Evolutionary conservation across 2,329 filamentous ascomycete genomes (phyloP), one percentile per base, ranked within the genome.

Genomic region (Sporothrix dimorphospora): DNA sequence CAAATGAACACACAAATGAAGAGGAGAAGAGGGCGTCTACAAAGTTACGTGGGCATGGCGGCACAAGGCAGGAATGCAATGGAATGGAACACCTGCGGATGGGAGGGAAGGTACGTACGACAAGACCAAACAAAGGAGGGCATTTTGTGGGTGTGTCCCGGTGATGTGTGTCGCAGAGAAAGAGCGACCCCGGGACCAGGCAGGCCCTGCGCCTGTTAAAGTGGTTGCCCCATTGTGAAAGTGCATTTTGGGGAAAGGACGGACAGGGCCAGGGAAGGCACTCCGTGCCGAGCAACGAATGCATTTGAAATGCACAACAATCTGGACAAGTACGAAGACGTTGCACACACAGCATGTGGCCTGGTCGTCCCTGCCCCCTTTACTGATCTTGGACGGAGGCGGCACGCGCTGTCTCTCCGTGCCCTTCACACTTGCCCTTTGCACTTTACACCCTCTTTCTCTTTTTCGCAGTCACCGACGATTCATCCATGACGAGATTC

Each of bases 101-200:
- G 61, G 16, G 61, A 47, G 16, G 42, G 40, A 47, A 66, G 61
- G 47, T 14, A 55, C 47, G 47, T 53, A 42, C 47, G 66, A 55
- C 47, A 51, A 53, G 19, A 51, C 42, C 63, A 67, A 27, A 34
- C 45, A 67, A 53, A 38, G 65, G 12, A 19, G 19, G 42, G 63
- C 24, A 19, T 53, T 67, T n/a, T 38, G 66, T 21, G 45, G 66
- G 27, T 55, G 66, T 55, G 40, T 47, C 61, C 59, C 42, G 40
- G 61, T 47, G 61, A 65, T 65, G 61, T 30, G 61, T 47, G 61
- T 66, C 40, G 61, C 61, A 66, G 61, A 40, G 65, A 55, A 40
- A 68, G 45, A 38, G 65, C 45, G 24, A 51, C 63, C 61, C 61
- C 24, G 61, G 61, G 24, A 9, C 40, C 63, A 49, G 21, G 4